phyloP scores from a whole-genome alignment of 805 yeast species.

The Naumovozyma castellii region DNA sequence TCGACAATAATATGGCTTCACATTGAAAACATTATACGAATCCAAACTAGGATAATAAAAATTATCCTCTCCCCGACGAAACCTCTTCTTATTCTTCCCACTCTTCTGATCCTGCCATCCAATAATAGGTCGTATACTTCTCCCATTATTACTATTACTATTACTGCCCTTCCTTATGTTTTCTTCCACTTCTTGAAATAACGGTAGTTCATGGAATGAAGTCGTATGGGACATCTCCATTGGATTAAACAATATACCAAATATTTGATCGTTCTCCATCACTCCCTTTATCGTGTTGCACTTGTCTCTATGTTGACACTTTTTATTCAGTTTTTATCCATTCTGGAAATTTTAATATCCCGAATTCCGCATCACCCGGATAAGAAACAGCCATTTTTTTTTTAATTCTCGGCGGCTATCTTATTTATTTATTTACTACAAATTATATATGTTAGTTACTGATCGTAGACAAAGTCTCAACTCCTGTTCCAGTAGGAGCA shows the following conservation, averaged over 20 bases:
- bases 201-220: constrained; percentile 2
- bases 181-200: constrained; percentile 1
- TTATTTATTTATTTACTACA: no score
- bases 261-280: background rate
- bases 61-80: background rate
- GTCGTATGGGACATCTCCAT: background rate
- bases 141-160: constrained; percentile 3
- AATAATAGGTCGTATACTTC: background rate
- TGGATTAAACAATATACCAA: background rate
- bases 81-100: no score
- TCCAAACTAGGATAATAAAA: constrained; percentile 10
- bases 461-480: no score
- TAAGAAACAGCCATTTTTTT: no score
- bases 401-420: no score
- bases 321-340: no score
- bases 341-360: no score
- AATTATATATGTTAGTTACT: no score
- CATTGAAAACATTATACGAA: constrained; percentile 18
- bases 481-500: no score
- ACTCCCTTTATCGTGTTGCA: background rate
- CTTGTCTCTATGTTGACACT: no score
- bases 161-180: constrained; percentile 5
- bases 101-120: no score
- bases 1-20: constrained; percentile 13
- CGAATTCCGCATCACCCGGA: no score